phyloP scores from a whole-genome alignment of 257 asterid species.

The Nicotiana sylvestris region DNA sequence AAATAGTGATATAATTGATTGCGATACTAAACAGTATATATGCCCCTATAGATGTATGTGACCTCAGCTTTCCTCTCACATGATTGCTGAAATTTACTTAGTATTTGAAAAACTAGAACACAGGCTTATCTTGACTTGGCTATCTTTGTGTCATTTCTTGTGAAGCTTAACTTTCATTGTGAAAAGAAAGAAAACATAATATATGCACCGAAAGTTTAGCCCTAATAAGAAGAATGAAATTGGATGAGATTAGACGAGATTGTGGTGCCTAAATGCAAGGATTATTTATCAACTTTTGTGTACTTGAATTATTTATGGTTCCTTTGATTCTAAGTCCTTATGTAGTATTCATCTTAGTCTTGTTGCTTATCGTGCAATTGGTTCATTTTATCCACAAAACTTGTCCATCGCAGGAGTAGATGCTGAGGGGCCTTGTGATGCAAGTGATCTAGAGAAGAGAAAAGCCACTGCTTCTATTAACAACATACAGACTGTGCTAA shows the following conservation, averaged over 20 bases:
- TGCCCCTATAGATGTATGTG: neutral
- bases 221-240: neutral
- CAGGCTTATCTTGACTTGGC: neutral
- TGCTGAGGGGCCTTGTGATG: slow-evolving; percentile 55
- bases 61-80: neutral
- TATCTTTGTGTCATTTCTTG: neutral
- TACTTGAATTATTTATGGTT: too few species aligned
- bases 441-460: slow-evolving; percentile 71
- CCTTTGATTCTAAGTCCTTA: neutral
- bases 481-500: slow-evolving; percentile 63
- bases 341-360: neutral
- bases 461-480: slow-evolving; percentile 50
- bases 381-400: slow-evolving; percentile 3
- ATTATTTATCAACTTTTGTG: too few species aligned
- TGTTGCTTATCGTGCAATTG: neutral
- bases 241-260: neutral
- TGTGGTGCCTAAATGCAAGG: neutral
- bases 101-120: neutral
- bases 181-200: neutral
- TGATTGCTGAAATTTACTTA: neutral
- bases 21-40: neutral
- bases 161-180: neutral
- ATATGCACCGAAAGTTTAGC: neutral
- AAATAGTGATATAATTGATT: neutral
- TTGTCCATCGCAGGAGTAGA: slow-evolving; percentile 45